Conservation (phyloP, 129 eudicot species). For the Saposhnikovia divaricata region DNA sequence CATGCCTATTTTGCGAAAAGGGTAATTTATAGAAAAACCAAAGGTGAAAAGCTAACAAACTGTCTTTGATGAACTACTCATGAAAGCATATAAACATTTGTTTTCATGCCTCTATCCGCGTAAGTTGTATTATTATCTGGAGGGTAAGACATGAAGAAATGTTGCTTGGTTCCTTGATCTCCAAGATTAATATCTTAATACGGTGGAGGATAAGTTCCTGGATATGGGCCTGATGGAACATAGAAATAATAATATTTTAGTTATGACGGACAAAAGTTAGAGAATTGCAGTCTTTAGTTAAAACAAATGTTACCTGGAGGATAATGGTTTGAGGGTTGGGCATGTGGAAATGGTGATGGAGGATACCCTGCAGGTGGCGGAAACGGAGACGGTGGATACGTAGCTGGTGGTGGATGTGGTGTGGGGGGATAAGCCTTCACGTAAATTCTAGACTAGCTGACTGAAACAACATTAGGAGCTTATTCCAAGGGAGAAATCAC, state of each 20-base stretch:
- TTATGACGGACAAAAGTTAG: not conserved
- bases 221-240: constrained; percentile 13
- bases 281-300: not conserved
- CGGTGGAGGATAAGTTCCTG: constrained; percentile 60
- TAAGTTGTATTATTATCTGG: not conserved
- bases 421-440: constrained; percentile 31
- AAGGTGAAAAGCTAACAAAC: not conserved
- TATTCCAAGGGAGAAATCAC: not conserved
- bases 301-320: constrained; percentile 46
- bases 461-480: not conserved
- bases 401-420: constrained; percentile 38
- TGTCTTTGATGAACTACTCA: not conserved
- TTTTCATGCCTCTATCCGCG: not conserved
- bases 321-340: constrained; percentile 36
- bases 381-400: constrained; percentile 15
- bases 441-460: not conserved
- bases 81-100: not conserved
- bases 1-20: not conserved
- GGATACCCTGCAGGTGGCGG: not conserved
- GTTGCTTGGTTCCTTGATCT: not conserved
- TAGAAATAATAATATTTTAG: not conserved
- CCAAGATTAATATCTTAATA: constrained; percentile 30
- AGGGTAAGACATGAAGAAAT: not conserved
- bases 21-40: not conserved
- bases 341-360: constrained; percentile 3